Evolutionary conservation across 1,284 basidiomycete species (phyloP), one percentile per base, ranked within the genome.

Genomic region (Afroboletus lepidellus): DNA sequence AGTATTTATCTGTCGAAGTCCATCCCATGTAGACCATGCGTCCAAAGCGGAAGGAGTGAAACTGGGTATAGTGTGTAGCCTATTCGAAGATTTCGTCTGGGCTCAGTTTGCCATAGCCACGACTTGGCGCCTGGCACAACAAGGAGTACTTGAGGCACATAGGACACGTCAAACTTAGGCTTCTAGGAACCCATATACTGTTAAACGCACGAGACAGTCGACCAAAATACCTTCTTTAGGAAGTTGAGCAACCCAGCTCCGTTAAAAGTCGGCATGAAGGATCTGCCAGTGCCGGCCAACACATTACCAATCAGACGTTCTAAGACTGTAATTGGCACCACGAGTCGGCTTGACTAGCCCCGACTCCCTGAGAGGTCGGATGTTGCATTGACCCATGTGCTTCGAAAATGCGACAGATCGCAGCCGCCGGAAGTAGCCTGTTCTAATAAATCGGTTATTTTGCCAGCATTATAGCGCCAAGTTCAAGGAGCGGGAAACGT

Each of bases 61-160:
- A 24, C 41, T 20, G 30, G 5, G 24, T 34, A 11, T 29, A 8
- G 27, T n/a, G 25, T 20, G n/a, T 24, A 36, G 23, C 7, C 43
- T 59, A 53, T 52, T 53, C 59, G 61, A 43, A 12, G 8, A 33
- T 20, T 7, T 29, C 59, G 47, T 38, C 12, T 20, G 20, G 11
- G 16, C 4, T 5, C 29, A 12, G 27, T 15, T 16, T 5, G 8
- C 8, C 7, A 13, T 20, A 29, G 12, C 20, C 20, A 29, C 6
- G 15, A 33, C 23, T 32, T 25, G 21, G 15, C 12, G 21, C 37
- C n/a, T n/a, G n/a, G n/a, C n/a, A n/a, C n/a, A n/a, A n/a, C n/a
- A n/a, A n/a, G n/a, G n/a, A n/a, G n/a, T n/a, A n/a, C n/a, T n/a
- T n/a, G n/a, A n/a, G n/a, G n/a, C n/a, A n/a, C n/a, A n/a, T n/a